Conservation (phyloP, 148 eudicot genomes). For the Rhododendron simsii region DNA sequence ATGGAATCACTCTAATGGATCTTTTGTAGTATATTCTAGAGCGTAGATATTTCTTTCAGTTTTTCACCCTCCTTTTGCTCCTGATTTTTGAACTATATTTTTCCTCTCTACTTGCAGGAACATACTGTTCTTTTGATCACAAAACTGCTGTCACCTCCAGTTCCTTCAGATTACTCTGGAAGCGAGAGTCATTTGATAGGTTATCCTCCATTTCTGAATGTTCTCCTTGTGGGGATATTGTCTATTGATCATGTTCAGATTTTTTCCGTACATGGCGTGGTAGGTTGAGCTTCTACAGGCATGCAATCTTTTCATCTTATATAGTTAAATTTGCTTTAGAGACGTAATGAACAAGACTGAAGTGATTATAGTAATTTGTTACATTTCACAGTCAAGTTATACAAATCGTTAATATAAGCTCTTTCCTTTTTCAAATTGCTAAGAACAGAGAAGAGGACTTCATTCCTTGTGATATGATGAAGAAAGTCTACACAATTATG, state of each 20-base stretch:
- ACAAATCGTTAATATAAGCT: not conserved
- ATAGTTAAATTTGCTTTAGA: not conserved
- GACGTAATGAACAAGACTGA: not conserved
- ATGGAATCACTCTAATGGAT: not conserved
- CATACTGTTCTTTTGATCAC: constrained; percentile 61
- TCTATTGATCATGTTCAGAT: constrained; percentile 76
- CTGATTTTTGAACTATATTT: constrained; percentile 6
- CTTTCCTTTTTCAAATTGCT: not conserved
- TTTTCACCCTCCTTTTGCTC: not conserved
- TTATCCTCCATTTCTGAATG: constrained; percentile 70
- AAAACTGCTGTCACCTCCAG: constrained; percentile 74
- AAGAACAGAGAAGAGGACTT: not conserved
- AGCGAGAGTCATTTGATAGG: constrained; percentile 71
- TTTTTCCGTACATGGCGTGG: constrained; percentile 90
- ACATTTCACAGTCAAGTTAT: not conserved
- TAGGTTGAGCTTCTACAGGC: constrained; percentile 29
- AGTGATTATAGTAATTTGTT: not conserved
- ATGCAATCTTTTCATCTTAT: not conserved
- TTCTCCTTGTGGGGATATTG: constrained; percentile 79
- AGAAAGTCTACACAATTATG: not conserved
- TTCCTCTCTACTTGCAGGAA: constrained; percentile 45
- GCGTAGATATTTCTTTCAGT: not conserved
- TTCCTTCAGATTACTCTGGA: constrained; percentile 64
- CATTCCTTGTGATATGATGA: not conserved
- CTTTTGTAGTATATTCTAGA: not conserved